Base-by-base conservation (phyloP, 371 early-diverging fungal species). In the Choanephora cucurbitarum region DNA sequence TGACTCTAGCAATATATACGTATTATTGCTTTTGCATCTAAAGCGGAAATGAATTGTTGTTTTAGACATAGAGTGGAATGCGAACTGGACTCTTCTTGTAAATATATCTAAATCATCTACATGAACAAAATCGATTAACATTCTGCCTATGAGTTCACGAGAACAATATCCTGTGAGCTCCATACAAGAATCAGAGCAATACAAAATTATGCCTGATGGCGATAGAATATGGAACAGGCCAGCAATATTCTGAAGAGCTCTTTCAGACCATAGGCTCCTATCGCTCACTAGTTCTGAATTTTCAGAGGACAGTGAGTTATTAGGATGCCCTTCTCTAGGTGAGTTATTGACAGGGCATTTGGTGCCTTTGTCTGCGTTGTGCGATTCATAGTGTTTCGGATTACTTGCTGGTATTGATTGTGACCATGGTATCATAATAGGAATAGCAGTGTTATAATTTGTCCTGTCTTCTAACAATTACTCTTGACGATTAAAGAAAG, bases 211-310 rank as follows among this genome's bases (percentile, higher is more conserved):
- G 4, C 77, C 80, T 0, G 63, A 31, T 0, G 81, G 77, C 5
- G 75, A 70, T 13, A 84, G 48, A 3, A 83, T 82, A 58, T 82
- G 77, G 14, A 83, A 44, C 24, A 82, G 66, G 47, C 84, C 86
- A 54, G 72, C 73, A 2, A 86, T 44, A 50, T 83, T 83, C 41
- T 67, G 65, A 24, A 86, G 49, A 23, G 84, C 67, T 15, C 76
- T 65, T 32, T 73, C 66, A 39, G 72, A 60, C 70, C 76, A 77
- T 67, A 22, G 19, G 17, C 17, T 34, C 21, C 18, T 18, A 64
- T 40, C 63, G 64, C 39, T 70, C 64, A n/a, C 28, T 3, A 28
- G 7, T 28, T 28, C 7, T 7, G 7, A 7, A 28, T 3, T 5
- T 7, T 3, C 28, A 28, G 28, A 7, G 7, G 5, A 28, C 28